A percentile compares a stretch with the other conserved stretches of the same genome.
Conservation (phyloP, 2,329 filamentous ascomycete genomes). For the Talaromyces islandicus region DNA sequence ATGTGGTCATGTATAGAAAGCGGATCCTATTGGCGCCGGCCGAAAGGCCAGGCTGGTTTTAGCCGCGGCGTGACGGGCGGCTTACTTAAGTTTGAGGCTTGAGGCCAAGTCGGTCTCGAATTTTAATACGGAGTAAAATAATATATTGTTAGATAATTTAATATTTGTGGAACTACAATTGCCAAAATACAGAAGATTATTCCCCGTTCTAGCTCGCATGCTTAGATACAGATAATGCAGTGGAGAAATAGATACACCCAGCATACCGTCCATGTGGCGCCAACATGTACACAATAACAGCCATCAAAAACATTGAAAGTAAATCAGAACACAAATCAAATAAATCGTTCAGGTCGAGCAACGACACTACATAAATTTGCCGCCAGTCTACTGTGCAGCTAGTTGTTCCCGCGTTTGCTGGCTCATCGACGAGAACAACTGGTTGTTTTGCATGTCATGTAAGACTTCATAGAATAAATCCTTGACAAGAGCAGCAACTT, state of each 20-base stretch:
- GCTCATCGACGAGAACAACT: slow-evolving; percentile 31
- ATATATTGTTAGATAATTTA: too few relatives aligned
- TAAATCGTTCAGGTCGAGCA: slow-evolving; percentile 1
- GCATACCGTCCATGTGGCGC: not conserved
- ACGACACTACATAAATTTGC: slow-evolving; percentile 2
- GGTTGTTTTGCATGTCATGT: slow-evolving; percentile 52
- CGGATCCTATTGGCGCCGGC: slow-evolving; percentile 3
- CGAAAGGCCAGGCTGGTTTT: slow-evolving; percentile 25
- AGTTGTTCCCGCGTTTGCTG: slow-evolving; percentile 28
- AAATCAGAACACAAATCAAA: slow-evolving; percentile 9
- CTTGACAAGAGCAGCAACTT: slow-evolving; percentile 59
- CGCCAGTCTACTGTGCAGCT: slow-evolving; percentile 19
- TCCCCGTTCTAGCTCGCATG: not conserved
- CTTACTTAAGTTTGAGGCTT: not conserved
- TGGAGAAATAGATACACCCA: not conserved
- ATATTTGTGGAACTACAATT: not conserved
- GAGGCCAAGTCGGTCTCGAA: not conserved
- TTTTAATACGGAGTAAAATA: too few relatives aligned
- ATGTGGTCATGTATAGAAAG: not conserved
- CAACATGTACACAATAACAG: slow-evolving; percentile 12
- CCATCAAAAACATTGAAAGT: slow-evolving; percentile 6
- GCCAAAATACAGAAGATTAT: not conserved
- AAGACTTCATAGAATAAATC: slow-evolving; percentile 68
- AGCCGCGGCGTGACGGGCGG: slow-evolving; percentile 1
- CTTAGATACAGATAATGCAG: not conserved